Conservation (phyloP, 768 basidiomycete genomes). For the Mycena maculata region DNA sequence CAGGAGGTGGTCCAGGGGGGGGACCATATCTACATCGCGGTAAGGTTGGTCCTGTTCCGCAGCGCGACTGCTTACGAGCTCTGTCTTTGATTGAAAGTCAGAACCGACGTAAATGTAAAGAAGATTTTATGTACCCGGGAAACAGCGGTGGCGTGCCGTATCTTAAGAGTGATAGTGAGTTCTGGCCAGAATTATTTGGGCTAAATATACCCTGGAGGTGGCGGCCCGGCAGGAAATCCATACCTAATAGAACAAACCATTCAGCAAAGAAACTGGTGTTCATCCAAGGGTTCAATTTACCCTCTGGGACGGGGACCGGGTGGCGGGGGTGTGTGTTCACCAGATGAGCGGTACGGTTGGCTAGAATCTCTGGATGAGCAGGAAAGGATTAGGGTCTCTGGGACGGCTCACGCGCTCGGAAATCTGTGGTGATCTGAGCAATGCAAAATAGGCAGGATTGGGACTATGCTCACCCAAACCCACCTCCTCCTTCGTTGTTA, state of each 20-base stretch:
- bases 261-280: not conserved
- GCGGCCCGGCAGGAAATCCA: conserved; percentile 32
- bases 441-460: no score
- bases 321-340: conserved; percentile 56
- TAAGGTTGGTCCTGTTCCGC: not conserved
- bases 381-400: not conserved
- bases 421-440: conserved; percentile 19
- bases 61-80: conserved; percentile 13
- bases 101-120: not conserved
- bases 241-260: conserved; percentile 11
- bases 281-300: conserved; percentile 18
- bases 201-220: conserved; percentile 21
- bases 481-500: conserved; percentile 19
- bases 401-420: conserved; percentile 22
- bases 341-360: conserved; percentile 35
- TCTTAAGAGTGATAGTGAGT: not conserved
- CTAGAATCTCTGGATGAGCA: conserved; percentile 1
- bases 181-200: not conserved
- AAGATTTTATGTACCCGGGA: conserved; percentile 19
- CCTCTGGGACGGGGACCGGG: conserved; percentile 39
- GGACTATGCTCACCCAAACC: not conserved
- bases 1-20: conserved; percentile 49
- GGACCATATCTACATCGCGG: conserved; percentile 42
- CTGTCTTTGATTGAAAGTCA: conserved; percentile 22
- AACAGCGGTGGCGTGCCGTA: conserved; percentile 14